Base-by-base conservation (phyloP, 1,284 basidiomycete species). In the Ustilago cynodontis region DNA sequence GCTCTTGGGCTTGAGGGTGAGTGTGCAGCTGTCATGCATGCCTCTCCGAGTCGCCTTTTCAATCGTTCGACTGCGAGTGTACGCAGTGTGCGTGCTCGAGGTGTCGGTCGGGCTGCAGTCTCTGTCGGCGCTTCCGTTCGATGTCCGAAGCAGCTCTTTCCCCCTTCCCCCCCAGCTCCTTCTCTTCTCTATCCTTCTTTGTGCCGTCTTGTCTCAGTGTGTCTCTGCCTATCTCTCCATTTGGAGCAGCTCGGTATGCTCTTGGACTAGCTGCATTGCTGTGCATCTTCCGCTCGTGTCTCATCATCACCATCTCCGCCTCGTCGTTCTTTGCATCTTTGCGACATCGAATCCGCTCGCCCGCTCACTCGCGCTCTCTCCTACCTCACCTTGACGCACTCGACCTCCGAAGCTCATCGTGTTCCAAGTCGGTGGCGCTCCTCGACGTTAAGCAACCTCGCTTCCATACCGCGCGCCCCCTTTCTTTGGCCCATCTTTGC, bases 251-350 rank as follows among this genome's bases (percentile, higher is more conserved):
- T 55, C 60, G 60, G 52, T 62, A 55, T 55, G 59, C 50, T 50
- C 18, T 22, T 41, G 3, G 47, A 35, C 5, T 31, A 31, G 29
- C 29, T 45, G n/a, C n/a, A 29, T n/a, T 16, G 45, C 56, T 10
- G 43, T 41, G 28, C 56, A 20, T 41, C 49, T 16, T 50, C 54
- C 52, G 58, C 58, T 55, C 58, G 39, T 58, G 22, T 54, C 37
- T 52, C 57, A 26, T 57, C 52, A 49, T 49, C 47, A 22, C 10
- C 47, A 49, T 49, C 62, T 65, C 69, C 64, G 64, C 64, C n/a
- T 66, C 64, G 64, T 66, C 64, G 69, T 63, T 63, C 69, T 62
- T 61, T 71, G 68, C 68, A 71, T 54, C 62, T 65, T n/a, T n/a
- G 53, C 33, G 58, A 41, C 57, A 41, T 60, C 31, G 31, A 33